Conservation (phyloP, 2,329 filamentous ascomycete genomes). For the Elsinoe batatas region DNA sequence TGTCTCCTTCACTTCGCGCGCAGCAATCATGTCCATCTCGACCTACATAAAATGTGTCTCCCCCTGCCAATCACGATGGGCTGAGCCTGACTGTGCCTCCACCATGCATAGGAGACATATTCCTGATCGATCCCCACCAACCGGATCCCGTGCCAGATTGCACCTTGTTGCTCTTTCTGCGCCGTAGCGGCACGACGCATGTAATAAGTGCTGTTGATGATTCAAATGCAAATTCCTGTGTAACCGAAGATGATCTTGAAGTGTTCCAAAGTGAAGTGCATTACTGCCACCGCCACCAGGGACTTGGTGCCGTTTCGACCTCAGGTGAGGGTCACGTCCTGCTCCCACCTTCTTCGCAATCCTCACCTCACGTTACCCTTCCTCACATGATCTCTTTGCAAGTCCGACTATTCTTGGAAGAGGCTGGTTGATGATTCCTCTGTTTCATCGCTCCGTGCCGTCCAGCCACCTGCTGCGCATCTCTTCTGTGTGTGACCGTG, state of each 20-base stretch:
- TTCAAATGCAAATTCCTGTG: not conserved
- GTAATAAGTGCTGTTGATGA: not conserved
- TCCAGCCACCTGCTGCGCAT: slow-evolving; percentile 10
- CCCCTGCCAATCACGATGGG: slow-evolving; percentile 2
- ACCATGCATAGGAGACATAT: slow-evolving; percentile 5
- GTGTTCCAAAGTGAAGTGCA: not conserved
- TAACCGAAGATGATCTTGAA: not conserved
- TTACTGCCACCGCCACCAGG: not conserved
- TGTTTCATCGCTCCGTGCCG: slow-evolving; percentile 1
- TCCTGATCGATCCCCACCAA: not conserved
- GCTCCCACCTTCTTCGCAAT: not conserved
- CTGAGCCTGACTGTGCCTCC: slow-evolving; percentile 3
- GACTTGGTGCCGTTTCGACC: not conserved
- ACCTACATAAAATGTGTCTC: not conserved
- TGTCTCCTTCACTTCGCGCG: not conserved
- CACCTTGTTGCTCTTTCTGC: not conserved
- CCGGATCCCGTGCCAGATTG: slow-evolving; percentile 6
- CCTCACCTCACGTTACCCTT: not conserved
- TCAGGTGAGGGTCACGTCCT: not conserved
- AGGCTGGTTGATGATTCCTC: slow-evolving; percentile 2
- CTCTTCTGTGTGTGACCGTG: not conserved
- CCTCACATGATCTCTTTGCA: not conserved
- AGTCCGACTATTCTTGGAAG: not conserved
- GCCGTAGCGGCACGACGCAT: slow-evolving; percentile 7
- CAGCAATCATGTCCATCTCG: slow-evolving; percentile 1